Evolutionary conservation across 2,329 filamentous ascomycete species (phyloP), one percentile per base, ranked within the genome.

Genomic region (Trichoderma atroviride): DNA sequence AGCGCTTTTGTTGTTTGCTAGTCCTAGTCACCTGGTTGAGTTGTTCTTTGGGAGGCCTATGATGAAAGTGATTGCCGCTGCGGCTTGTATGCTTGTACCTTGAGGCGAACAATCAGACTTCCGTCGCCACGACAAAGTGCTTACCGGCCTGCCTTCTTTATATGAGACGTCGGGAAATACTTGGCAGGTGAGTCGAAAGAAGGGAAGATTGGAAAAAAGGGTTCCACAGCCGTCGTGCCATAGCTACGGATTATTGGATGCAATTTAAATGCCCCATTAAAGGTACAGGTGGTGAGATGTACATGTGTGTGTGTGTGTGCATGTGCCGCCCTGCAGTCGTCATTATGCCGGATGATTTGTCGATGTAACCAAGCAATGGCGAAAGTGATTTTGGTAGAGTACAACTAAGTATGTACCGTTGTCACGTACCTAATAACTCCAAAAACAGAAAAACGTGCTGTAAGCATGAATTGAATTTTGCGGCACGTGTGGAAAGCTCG

Each of bases 241-340:
- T 57, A 19, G 14, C 27, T 56, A 65, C 16, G 52, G 52, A 65
- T 43, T 43, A 65, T 35, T 65, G 27, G 62, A 52, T 24, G 62
- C 37, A 65, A 65, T 65, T 57, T 29, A 56, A 68, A 63, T 24
- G 55, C 29, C 63, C 63, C 63, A 59, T 66, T 33, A 58, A 52
- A 35, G 53, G 24, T 58, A 60, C 47, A 55, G 29, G 52, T 43
- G 56, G 55, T 66, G 55, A 66, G 63, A 66, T 58, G 63, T 35
- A 33, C 27, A 22, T n/a, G 24, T 50, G 63, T 22, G 33, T n/a
- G 24, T 50, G 63, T 22, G 33, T 35, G 61, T 33, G 63, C 31
- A 56, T 56, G 61, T 52, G 61, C 40, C 53, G 63, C 53, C 53
- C 52, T 66, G 37, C 63, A 66, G 63, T 56, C 55, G 55, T 50